Percentiles rank a stretch among this genome's conserved stretches.
Conservation (phyloP, 805 yeast genomes). For the Candida orba region DNA sequence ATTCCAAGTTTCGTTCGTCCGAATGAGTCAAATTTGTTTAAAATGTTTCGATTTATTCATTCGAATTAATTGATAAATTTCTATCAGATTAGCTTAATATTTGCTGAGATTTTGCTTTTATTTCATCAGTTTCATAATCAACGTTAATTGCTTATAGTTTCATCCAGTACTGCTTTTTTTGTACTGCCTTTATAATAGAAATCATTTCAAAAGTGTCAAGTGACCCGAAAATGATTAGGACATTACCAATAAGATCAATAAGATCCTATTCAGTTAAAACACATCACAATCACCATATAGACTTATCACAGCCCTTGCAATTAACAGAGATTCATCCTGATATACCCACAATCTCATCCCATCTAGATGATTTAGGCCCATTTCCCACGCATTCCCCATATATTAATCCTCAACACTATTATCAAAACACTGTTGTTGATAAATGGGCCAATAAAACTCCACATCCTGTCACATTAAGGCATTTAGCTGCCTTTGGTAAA, state of each 20-base stretch:
- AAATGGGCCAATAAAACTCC: slow-evolving; percentile 61
- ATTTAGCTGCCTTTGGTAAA: slow-evolving; percentile 84
- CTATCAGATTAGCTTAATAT: too few species aligned
- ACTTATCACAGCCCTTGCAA: slow-evolving; percentile 23
- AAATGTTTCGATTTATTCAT: background rate
- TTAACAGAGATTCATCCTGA: slow-evolving; percentile 29
- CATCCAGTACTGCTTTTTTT: too few species aligned
- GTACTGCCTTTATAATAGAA: too few species aligned
- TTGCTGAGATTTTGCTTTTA: too few species aligned
- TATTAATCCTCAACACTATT: slow-evolving; percentile 69
- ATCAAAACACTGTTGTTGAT: slow-evolving; percentile 66
- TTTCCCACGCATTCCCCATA: slow-evolving; percentile 36
- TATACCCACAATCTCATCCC: slow-evolving; percentile 25
- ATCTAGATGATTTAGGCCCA: slow-evolving; percentile 32
- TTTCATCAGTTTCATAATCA: too few species aligned
- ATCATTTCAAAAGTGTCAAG: too few species aligned
- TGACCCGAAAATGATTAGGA: background rate
- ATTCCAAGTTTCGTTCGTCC: too few species aligned
- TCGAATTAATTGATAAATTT: too few species aligned
- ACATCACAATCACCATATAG: background rate
- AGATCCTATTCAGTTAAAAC: background rate
- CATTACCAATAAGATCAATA: background rate
- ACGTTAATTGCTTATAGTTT: too few species aligned
- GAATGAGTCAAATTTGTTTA: too few species aligned
- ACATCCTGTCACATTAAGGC: slow-evolving; percentile 85